Evolutionary conservation across 2,329 filamentous ascomycete genomes (phyloP), one percentile per base, ranked within the genome.

Genomic region (Bipolaris oryzae): DNA sequence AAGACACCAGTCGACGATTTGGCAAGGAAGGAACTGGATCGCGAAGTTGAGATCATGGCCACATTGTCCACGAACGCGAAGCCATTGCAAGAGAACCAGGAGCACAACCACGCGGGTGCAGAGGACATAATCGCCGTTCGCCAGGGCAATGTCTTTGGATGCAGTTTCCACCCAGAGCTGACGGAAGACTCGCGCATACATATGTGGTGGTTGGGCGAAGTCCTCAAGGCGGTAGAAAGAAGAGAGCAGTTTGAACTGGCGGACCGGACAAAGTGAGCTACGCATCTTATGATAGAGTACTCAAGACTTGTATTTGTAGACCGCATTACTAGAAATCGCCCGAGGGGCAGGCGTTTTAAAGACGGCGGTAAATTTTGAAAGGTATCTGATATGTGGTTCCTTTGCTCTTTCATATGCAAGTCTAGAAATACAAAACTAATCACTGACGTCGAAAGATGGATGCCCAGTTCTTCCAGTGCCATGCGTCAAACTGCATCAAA

Each of bases 111-210:
- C 23, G 74, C 79, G 5, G 74, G 77, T 15, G 77, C 76, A 16
- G 81, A 83, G 41, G 84, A 96, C 64, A 94, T 98, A 49, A 87
- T 98, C 48, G 94, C 94, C 0, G 91, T 98, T 33, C 84, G 85
- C 62, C 93, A 98, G 78, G 91, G 89, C 0, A 97, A 97, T 76
- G 89, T 96, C 0, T 89, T 98, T 68, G 95, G 92, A 3, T 97
- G 90, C 3, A 97, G 93, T 70, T 99, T 98, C 73, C 95, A 98
- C 69, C 95, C 95, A 0, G 95, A 99, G 76, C 76, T 99, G 75
- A 98, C 94, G 0, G 85, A 87, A 7, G 95, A 99, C 78, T 81
- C 87, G 54, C 85, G 95, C 53, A 96, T 98, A 70, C 95, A 99
- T 76, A 83, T 86, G 4, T 98, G 95, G 95, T 99, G 95, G 95